Conservation (phyloP, 352 stramenopile species). For the Nothophytophthora sp. region DNA sequence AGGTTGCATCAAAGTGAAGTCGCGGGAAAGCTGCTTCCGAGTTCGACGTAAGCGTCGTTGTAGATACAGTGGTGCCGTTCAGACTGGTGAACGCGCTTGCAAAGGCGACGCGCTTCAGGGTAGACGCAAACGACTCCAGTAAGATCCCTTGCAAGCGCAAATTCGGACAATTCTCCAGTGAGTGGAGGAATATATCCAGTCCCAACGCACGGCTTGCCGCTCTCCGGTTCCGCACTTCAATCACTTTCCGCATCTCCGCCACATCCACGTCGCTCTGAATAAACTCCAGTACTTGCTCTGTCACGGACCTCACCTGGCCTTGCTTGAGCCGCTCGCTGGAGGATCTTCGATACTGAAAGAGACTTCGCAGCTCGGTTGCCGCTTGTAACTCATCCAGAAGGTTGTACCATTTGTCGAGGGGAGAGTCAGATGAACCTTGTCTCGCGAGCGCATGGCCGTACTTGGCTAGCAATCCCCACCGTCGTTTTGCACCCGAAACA, state of each 20-base stretch:
- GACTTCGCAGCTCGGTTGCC: conserved; percentile 64
- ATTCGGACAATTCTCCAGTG: conserved; percentile 28
- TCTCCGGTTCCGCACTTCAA: conserved; percentile 48
- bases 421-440: conserved; percentile 38
- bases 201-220: conserved; percentile 44
- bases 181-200: conserved; percentile 44
- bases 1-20: conserved; percentile 57
- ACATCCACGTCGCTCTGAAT: conserved; percentile 83
- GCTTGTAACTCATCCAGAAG: conserved; percentile 78
- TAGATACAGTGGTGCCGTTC: not conserved
- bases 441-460: conserved; percentile 68
- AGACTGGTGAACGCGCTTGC: conserved; percentile 30
- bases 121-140: conserved; percentile 45
- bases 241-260: conserved; percentile 44
- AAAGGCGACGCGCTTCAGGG: conserved; percentile 42
- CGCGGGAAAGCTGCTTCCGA: conserved; percentile 21
- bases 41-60: conserved; percentile 2
- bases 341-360: conserved; percentile 75
- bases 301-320: conserved; percentile 63
- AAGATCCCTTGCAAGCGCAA: conserved; percentile 35
- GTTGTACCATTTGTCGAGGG: conserved; percentile 84
- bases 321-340: conserved; percentile 67
- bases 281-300: conserved; percentile 84
- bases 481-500: conserved; percentile 61
- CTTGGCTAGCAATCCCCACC: conserved; percentile 72